Percentiles rank a stretch among this genome's conserved stretches.
Evolutionary conservation across 441 rosid species (phyloP).

Genomic region (Eutrema salsugineum): DNA sequence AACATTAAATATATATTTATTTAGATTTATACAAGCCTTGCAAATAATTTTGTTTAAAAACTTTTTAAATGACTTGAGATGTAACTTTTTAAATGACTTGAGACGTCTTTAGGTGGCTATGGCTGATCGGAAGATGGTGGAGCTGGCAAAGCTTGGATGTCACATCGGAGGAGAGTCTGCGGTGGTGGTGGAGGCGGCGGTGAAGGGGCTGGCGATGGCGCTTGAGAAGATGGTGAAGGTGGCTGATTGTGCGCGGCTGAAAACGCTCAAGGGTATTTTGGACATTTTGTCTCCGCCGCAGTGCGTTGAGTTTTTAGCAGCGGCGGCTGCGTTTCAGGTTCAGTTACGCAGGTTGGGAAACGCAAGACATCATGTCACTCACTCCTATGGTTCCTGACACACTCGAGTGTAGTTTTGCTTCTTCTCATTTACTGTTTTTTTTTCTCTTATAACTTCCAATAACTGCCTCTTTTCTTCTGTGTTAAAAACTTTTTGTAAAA

Average conservation of each 20-base stretch:
- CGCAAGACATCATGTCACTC: slow-evolving; percentile 12
- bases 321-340: slow-evolving; percentile 43
- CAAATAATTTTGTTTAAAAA: no score
- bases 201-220: slow-evolving; percentile 39
- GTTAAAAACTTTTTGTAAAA: no score
- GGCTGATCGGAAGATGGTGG: slow-evolving; percentile 64
- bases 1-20: no score
- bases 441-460: no score
- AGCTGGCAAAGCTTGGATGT: slow-evolving; percentile 44
- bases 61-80: neutral
- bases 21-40: no score
- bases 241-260: slow-evolving; percentile 79
- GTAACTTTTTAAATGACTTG: neutral
- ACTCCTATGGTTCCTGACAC: slow-evolving; percentile 17
- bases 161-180: slow-evolving; percentile 21
- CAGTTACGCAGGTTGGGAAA: slow-evolving; percentile 50
- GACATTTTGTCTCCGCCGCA: slow-evolving; percentile 59
- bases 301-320: slow-evolving; percentile 59
- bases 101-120: slow-evolving; percentile 43
- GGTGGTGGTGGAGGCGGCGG: slow-evolving; percentile 44
- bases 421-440: no score
- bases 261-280: slow-evolving; percentile 66
- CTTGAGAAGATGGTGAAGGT: slow-evolving; percentile 70
- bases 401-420: no score
- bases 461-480: no score